Conservation (phyloP, 257 asterid genomes). For the Penstemon barbatus region DNA sequence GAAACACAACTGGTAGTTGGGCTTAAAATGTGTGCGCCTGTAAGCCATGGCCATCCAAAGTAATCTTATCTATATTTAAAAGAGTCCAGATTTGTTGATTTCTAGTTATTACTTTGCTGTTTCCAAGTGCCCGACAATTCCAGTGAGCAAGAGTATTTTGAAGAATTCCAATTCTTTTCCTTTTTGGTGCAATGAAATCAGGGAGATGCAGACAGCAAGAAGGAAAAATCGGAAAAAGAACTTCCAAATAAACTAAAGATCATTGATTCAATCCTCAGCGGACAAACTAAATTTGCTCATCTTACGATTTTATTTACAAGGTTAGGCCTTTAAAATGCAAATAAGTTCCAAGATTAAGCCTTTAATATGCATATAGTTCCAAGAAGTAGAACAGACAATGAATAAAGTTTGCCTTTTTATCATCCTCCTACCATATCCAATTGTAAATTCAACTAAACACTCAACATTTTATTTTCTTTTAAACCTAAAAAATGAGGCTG, state of each 20-base stretch:
- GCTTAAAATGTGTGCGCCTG: background rate
- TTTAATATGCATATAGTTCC: background rate
- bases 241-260: background rate
- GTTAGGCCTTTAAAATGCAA: background rate
- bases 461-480: background rate
- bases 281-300: conserved; percentile 10
- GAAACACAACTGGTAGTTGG: conserved; percentile 7
- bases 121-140: background rate
- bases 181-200: background rate
- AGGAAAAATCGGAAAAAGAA: background rate
- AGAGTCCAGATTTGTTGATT: background rate
- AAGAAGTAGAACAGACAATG: background rate
- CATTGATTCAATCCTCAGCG: background rate
- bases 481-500: background rate
- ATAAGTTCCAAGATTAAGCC: too few species aligned
- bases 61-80: background rate
- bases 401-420: conserved; percentile 9
- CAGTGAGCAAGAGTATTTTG: conserved; percentile 9
- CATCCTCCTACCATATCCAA: conserved; percentile 14
- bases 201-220: conserved; percentile 5
- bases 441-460: background rate
- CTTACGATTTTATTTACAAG: conserved; percentile 15
- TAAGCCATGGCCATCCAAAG: conserved; percentile 5
- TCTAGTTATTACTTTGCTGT: background rate
- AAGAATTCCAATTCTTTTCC: too few species aligned